Percentiles rank a stretch among this genome's conserved stretches.
These are phyloP conservation scores for Eugenia klotzschiana DNA, from an alignment of 441 rosid species.

Conservation along the genomic window DNA sequence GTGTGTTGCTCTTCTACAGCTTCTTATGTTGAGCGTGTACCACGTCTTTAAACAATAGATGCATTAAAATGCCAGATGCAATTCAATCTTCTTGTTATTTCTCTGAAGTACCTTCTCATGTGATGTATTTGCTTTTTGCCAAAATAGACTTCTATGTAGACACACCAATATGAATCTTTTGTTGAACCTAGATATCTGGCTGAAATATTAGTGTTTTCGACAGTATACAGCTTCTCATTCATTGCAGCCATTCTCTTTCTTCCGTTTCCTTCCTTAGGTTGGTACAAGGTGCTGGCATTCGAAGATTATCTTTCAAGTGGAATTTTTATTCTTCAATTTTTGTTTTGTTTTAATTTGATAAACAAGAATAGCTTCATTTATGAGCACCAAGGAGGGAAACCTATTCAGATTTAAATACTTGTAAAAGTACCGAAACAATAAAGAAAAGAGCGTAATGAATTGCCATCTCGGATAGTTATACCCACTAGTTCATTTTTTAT, in stretches of 20 bases:
- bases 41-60: neutral
- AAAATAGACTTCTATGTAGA: neutral
- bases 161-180: neutral
- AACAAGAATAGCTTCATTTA: neutral
- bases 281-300: neutral
- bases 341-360: neutral
- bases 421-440: neutral
- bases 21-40: neutral
- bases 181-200: neutral
- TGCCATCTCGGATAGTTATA: neutral
- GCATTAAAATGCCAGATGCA: neutral
- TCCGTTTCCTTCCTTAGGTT: neutral
- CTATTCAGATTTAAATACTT: neutral
- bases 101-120: neutral
- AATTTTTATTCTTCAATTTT: neutral
- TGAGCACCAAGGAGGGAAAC: neutral
- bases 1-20: conserved; percentile 1
- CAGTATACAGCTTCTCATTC: neutral
- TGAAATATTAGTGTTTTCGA: neutral
- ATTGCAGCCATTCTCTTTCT: neutral
- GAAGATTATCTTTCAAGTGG: neutral
- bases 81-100: neutral
- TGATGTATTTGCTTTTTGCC: neutral
- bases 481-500: neutral
- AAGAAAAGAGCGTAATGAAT: neutral